These are phyloP conservation scores for Erodium texanum DNA, from an alignment of 441 rosid species.

Conservation along the genomic window DNA sequence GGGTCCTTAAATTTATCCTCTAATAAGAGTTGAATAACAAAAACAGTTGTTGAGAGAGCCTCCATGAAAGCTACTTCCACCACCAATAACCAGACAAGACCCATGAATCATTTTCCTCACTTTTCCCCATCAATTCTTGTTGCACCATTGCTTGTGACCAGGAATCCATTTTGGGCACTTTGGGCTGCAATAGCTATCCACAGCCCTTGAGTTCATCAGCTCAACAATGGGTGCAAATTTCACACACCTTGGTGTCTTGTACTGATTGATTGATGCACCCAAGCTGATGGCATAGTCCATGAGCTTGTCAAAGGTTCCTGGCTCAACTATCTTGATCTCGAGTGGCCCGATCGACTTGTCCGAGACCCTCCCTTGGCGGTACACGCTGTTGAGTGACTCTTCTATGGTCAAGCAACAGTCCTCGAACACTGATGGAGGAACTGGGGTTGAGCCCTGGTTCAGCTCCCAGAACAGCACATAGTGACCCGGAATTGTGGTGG, in stretches of 20 bases:
- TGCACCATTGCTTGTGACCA: constrained; percentile 24
- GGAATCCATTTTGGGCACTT: constrained; percentile 27
- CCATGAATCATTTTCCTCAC: background rate
- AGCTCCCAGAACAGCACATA: constrained; percentile 28
- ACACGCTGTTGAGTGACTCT: constrained; percentile 26
- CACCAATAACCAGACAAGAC: background rate
- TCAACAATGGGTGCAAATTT: constrained; percentile 24
- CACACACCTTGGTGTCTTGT: constrained; percentile 26
- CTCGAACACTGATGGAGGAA: constrained; percentile 25
- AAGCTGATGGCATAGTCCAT: constrained; percentile 27
- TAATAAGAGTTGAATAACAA: too few relatives aligned
- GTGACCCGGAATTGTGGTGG: constrained; percentile 22
- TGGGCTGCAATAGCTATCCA: constrained; percentile 19
- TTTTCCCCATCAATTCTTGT: constrained; percentile 8
- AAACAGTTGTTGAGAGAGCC: background rate
- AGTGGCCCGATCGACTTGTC: constrained; percentile 27
- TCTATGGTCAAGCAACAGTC: constrained; percentile 24
- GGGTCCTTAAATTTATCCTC: background rate
- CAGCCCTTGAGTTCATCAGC: constrained; percentile 21
- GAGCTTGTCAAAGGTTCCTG: constrained; percentile 24
- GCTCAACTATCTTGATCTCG: constrained; percentile 23
- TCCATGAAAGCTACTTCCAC: constrained; percentile 6
- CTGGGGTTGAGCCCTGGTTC: constrained; percentile 18
- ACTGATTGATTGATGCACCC: constrained; percentile 27
- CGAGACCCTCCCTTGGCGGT: constrained; percentile 23